Evolutionary conservation across 73 alveolate genomes (phyloP).

Genomic region (Loxodes magnus): DNA sequence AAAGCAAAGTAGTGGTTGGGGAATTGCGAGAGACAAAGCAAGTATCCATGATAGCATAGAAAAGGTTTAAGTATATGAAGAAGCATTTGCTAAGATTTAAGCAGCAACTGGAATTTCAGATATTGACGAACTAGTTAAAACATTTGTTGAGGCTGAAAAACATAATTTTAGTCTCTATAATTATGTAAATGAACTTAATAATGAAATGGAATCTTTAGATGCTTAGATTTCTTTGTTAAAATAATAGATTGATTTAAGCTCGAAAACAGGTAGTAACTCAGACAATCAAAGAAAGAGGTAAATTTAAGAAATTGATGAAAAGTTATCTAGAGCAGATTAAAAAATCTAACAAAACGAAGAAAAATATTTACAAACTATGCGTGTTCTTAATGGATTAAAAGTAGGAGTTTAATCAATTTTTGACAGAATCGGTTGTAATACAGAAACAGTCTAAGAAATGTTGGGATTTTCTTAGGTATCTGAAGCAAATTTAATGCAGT

Average conservation of each 20-base stretch:
- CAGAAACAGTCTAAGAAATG: constrained; percentile 27
- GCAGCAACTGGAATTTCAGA: constrained; percentile 47
- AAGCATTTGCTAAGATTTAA: constrained; percentile 36
- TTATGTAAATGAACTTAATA: constrained; percentile 22
- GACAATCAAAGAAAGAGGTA: constrained; percentile 34
- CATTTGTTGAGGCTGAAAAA: constrained; percentile 47
- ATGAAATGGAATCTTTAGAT: constrained; percentile 22
- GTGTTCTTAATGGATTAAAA: constrained; percentile 35
- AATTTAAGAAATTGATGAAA: constrained; percentile 44
- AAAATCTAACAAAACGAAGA: constrained; percentile 25
- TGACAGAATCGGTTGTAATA: constrained; percentile 32
- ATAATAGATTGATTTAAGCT: constrained; percentile 18
- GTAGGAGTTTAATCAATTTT: constrained; percentile 34
- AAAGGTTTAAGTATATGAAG: constrained; percentile 45
- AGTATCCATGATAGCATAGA: constrained; percentile 22
- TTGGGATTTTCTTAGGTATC: constrained; percentile 26
- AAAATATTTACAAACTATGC: constrained; percentile 31
- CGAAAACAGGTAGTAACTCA: constrained; percentile 34
- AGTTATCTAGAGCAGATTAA: constrained; percentile 14
- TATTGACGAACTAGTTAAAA: constrained; percentile 32
- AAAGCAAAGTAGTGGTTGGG: constrained; percentile 6
- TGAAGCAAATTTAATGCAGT: constrained; percentile 42
- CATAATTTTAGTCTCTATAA: constrained; percentile 27
- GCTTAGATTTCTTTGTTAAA: constrained; percentile 9
- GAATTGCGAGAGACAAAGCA: constrained; percentile 5